Evolutionary conservation across 805 yeast genomes (phyloP), one percentile per base, ranked within the genome.

Genomic region (Lipomyces sp.): DNA sequence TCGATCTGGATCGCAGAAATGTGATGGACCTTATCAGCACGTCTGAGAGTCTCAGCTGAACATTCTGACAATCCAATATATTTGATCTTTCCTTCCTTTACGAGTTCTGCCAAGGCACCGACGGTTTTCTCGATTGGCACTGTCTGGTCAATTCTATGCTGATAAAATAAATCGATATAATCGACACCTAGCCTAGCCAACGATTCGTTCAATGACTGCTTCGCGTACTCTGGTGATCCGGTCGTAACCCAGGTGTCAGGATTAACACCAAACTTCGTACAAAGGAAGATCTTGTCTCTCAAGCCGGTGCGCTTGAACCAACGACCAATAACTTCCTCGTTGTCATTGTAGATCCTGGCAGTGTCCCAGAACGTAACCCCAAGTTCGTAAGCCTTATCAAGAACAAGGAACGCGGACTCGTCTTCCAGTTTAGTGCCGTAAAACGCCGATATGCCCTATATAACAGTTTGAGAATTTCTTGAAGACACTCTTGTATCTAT

Each of bases 21-120:
- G 36, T 82, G 84, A 40, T 68, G 67, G 2, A 79, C 76, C 38
- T 72, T 67, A 33, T 71, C 68, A 2, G 93, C 90, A 53, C 77
- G 78, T 21, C 68, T 65, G 49, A 90, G 76, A 13, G 90, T 78
- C 0, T 72, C 74, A 3, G 79, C 82, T 21, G 79, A 74, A 18
- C 81, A 84, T 68, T 89, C 96, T 45, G 88, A 80, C 42, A 89
- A 69, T 1, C 95, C 83, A 46, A 84, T 75, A 22, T 84, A 89
- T 44, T 80, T 82, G 58, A 88, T 74, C 38, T 70, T 73, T n/a
- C 95, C 95, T 8, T 71, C 67, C 51, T 83, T 79, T 44, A 85
- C 78, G 49, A 73, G 76, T 50, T 79, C 81, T 49, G 76, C 75
- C 54, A 88, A 69, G 41, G 76, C 76, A 23, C 70, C 69, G 39